Base-by-base conservation (phyloP, 139 green algal genomes). In the Chlamydomonas schloesseri region DNA sequence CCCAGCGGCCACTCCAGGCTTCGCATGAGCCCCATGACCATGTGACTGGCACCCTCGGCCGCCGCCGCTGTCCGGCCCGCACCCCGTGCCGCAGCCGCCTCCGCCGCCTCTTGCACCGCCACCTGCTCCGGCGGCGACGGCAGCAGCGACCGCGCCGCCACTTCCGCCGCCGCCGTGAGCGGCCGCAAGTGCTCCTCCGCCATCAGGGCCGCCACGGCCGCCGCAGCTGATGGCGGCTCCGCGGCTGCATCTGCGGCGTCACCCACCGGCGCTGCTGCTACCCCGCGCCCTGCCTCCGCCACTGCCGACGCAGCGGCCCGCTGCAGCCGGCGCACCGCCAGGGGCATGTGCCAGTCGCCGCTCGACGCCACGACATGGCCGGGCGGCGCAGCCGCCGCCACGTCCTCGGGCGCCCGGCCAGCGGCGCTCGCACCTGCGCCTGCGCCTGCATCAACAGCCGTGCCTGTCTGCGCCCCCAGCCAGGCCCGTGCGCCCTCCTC, bases 321-420 rank as follows among this genome's bases (percentile, higher is more conserved):
- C 21, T 58, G 34, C 58, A 82, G 58, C 24, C 34, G 33, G 3
- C 75, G 75, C 33, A 82, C 71, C 6, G 75, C 75, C 34, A 72
- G 58, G 24, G 75, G 75, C 75, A 82, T 26, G 75, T 58, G 58
- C 58, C 75, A 71, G 9, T 72, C 36, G 34, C 75, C 75, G 2
- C 37, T 20, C 2, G 18, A 33, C 57, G 31, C 74, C 74, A 81
- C 74, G 10, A 57, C 74, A 23, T 8, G 2, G 8, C 21, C 8
- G 55, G 55, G 20, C 55, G 10, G 20, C 55, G 18, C 55, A 8
- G 55, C 55, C 6, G 55, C 55, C 18, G 18, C 55, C 55, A 17
- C 20, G 6, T 28, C 20, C 10, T 11, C 55, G 55, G 6, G 9
- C 55, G 10, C 10, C 9, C 6, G 13, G 55, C 55, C 55, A 62